These are phyloP conservation scores for Zea luxurians DNA, from an alignment of 176 grass and related monocot species.

Conservation along the genomic window DNA sequence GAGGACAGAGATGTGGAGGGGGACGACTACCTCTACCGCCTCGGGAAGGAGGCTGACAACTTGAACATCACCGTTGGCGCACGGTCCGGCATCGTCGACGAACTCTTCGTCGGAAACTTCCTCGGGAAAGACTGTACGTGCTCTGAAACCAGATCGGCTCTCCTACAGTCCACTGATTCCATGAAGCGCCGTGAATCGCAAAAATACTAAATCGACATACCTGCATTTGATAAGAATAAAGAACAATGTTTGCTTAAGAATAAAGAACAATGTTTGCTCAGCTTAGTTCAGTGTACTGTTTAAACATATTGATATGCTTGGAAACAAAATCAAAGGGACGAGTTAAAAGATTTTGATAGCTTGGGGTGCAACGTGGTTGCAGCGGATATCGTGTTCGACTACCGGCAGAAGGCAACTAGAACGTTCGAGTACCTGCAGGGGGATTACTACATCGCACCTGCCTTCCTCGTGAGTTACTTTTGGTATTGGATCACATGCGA, in stretches of 20 bases:
- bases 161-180: background rate
- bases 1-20: constrained; percentile 62
- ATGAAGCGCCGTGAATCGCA: background rate
- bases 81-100: constrained; percentile 63
- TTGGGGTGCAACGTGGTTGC: constrained; percentile 33
- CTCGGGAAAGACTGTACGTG: constrained; percentile 76
- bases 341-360: background rate
- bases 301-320: background rate
- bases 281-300: background rate
- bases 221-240: constrained; percentile 8
- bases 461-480: constrained; percentile 70
- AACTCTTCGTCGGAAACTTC: constrained; percentile 84
- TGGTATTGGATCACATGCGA: background rate
- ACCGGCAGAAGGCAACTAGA: constrained; percentile 86
- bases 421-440: constrained; percentile 87
- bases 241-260: constrained; percentile 10
- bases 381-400: constrained; percentile 97
- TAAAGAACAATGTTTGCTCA: background rate
- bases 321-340: background rate
- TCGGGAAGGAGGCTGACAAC: constrained; percentile 89
- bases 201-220: background rate
- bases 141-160: background rate
- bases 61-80: constrained; percentile 83
- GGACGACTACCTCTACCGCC: constrained; percentile 84
- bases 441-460: constrained; percentile 88